These are phyloP conservation scores for Cocos nucifera DNA, from an alignment of 176 grass and related monocot genomes.

Conservation along the genomic window DNA sequence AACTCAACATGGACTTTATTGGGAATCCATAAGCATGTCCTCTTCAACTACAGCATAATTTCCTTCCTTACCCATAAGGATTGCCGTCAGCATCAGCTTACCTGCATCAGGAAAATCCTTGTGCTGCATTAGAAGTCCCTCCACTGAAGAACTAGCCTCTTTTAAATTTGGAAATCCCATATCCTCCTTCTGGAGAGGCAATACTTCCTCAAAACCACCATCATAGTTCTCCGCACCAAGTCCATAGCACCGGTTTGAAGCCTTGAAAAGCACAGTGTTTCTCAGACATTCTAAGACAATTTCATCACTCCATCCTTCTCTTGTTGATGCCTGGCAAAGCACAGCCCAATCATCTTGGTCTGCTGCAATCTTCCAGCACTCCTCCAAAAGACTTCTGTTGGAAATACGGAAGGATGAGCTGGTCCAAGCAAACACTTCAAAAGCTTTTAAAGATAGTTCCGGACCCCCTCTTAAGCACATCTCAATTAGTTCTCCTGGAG, in stretches of 20 bases:
- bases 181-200: constrained; percentile 62
- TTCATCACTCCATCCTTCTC: constrained; percentile 76
- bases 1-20: constrained; percentile 1
- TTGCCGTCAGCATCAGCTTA: constrained; percentile 75
- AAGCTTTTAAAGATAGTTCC: constrained; percentile 79
- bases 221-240: constrained; percentile 38
- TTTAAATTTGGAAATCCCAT: constrained; percentile 29
- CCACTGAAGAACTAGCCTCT: constrained; percentile 49
- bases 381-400: constrained; percentile 62
- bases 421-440: constrained; percentile 83
- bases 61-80: constrained; percentile 55
- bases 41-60: constrained; percentile 18
- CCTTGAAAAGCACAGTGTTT: constrained; percentile 55
- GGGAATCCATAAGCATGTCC: constrained; percentile 39
- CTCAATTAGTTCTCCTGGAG: constrained; percentile 65
- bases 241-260: constrained; percentile 60
- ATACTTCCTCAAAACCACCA: constrained; percentile 64
- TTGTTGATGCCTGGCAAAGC: constrained; percentile 45
- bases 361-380: constrained; percentile 73
- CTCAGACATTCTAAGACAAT: constrained; percentile 41
- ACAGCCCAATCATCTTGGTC: constrained; percentile 77
- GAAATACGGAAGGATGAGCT: constrained; percentile 69
- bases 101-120: constrained; percentile 84
- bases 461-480: constrained; percentile 55
- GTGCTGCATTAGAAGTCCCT: constrained; percentile 71